Conservation (phyloP, 108 stramenopile genomes). For the Pinguiococcus pyrenoidosus region DNA sequence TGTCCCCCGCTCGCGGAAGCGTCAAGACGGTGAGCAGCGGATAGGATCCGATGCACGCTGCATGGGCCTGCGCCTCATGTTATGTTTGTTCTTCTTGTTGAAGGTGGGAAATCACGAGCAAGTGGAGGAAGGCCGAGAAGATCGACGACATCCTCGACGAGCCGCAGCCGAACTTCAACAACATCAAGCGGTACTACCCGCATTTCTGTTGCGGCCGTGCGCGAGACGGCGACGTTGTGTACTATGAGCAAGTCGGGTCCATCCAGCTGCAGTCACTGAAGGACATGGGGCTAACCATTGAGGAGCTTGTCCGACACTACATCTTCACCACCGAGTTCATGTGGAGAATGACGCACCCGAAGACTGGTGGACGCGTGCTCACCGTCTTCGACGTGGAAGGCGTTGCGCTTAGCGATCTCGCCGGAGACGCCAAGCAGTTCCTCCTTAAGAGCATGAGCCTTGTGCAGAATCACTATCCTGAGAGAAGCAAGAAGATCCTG, state of each 20-base stretch:
- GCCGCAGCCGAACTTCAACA: constrained; percentile 21
- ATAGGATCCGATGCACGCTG: no score
- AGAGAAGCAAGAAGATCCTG: constrained; percentile 29
- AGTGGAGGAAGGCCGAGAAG: constrained; percentile 25
- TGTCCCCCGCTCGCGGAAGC: no score
- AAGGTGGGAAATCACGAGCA: no score
- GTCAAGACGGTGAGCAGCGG: no score
- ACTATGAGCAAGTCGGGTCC: constrained; percentile 22
- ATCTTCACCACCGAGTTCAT: constrained; percentile 29
- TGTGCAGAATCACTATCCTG: constrained; percentile 27
- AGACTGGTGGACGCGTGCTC: constrained; percentile 5
- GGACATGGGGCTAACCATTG: constrained; percentile 17
- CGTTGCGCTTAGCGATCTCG: constrained; percentile 21
- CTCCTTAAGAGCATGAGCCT: constrained; percentile 13
- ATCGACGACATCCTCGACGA: constrained; percentile 28
- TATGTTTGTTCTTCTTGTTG: no score
- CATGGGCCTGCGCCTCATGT: no score
- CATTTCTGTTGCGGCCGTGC: constrained; percentile 26
- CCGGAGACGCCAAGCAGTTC: constrained; percentile 23
- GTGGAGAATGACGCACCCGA: constrained; percentile 21
- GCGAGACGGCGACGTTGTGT: constrained; percentile 21
- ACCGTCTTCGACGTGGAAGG: constrained; percentile 19
- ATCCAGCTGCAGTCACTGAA: constrained; percentile 19
- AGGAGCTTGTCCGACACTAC: constrained; percentile 26
- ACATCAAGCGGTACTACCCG: constrained; percentile 35